Conservation (phyloP, 208 protist species). For the Leishmania arabica region DNA sequence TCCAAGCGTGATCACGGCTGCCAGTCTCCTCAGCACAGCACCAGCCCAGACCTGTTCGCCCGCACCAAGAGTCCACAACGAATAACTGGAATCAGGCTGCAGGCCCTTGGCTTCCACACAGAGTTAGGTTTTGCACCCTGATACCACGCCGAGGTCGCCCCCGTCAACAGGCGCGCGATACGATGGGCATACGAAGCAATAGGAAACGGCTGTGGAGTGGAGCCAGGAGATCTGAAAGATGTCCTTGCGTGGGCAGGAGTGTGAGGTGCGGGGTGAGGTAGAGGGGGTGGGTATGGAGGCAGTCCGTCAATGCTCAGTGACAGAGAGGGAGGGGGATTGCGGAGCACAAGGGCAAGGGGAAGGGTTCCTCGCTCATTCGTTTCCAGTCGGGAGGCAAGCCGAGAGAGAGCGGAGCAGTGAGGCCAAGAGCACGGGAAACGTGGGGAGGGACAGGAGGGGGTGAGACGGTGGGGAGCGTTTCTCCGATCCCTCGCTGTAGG, state of each 20-base stretch:
- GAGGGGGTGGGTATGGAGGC: background rate
- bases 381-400: background rate
- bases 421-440: background rate
- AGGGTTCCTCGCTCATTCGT: background rate
- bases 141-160: background rate
- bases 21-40: background rate
- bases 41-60: background rate
- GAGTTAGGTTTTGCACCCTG: too few species aligned
- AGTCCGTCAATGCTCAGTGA: background rate
- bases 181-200: background rate
- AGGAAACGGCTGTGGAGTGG: background rate
- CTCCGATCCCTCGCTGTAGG: background rate
- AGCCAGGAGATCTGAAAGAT: background rate
- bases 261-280: background rate
- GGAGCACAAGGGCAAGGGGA: background rate
- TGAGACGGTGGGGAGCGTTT: background rate
- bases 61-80: background rate
- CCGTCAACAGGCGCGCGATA: background rate
- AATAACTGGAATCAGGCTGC: background rate
- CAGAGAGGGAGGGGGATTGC: too few species aligned
- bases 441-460: background rate
- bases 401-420: background rate
- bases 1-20: background rate
- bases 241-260: background rate
- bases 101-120: background rate